phyloP scores from a whole-genome alignment of 495 filamentous ascomycete species.

The Penicillium verhagenii region DNA sequence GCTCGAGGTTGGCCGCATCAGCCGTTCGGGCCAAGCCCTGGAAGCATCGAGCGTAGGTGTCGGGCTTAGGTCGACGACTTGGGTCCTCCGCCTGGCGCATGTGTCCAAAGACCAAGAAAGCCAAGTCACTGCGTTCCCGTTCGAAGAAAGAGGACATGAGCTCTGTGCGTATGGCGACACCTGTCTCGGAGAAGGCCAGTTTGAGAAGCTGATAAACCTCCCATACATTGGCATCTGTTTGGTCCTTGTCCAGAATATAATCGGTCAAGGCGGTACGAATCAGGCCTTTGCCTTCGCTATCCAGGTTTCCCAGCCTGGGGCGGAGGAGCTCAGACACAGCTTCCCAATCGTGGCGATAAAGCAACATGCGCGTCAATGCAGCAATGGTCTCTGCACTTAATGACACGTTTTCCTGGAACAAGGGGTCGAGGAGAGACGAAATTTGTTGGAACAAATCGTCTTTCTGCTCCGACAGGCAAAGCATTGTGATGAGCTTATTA shows the following conservation, averaged over 20 bases:
- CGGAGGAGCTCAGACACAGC: constrained; percentile 76
- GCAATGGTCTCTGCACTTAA: constrained; percentile 72
- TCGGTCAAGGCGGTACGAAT: constrained; percentile 63
- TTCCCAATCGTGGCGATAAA: constrained; percentile 67
- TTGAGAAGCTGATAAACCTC: constrained; percentile 76
- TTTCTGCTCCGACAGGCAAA: constrained; percentile 56
- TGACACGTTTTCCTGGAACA: constrained; percentile 66
- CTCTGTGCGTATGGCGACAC: constrained; percentile 56
- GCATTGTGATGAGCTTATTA: constrained; percentile 73
- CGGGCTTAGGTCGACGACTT: constrained; percentile 58
- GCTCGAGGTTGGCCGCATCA: constrained; percentile 63
- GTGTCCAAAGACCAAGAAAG: constrained; percentile 79
- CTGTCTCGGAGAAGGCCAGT: constrained; percentile 74
- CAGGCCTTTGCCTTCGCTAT: constrained; percentile 58
- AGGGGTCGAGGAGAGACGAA: constrained; percentile 68
- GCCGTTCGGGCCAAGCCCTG: constrained; percentile 66
- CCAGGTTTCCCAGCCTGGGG: constrained; percentile 62
- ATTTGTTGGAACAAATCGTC: constrained; percentile 62
- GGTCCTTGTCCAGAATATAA: constrained; percentile 61
- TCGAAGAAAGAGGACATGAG: constrained; percentile 85
- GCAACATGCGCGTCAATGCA: constrained; percentile 65
- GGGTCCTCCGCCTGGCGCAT: constrained; percentile 69
- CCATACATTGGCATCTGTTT: constrained; percentile 63
- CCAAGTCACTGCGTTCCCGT: constrained; percentile 75
- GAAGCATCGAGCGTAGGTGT: constrained; percentile 76